Conservation (phyloP, 176 grass and related monocot species). For the Cocos nucifera region DNA sequence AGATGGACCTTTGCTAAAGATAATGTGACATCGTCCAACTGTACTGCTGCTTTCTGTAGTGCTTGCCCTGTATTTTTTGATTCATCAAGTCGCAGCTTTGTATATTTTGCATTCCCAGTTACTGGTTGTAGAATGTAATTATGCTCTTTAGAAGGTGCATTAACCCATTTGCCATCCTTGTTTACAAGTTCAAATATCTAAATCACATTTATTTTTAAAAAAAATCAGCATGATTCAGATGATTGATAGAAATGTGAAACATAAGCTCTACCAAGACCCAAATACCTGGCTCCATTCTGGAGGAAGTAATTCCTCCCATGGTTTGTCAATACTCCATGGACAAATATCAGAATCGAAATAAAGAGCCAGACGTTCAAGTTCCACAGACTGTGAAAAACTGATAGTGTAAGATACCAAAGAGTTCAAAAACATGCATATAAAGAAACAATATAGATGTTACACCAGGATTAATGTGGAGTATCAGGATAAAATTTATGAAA, state of each 20-base stretch:
- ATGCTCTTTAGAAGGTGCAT: slow-evolving; percentile 40
- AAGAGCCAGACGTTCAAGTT: slow-evolving; percentile 81
- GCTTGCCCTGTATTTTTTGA: slow-evolving; percentile 74
- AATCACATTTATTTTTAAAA: slow-evolving; percentile 19
- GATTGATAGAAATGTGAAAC: no score
- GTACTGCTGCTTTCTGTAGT: slow-evolving; percentile 79
- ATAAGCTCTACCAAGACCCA: not conserved
- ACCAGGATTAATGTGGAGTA: no score
- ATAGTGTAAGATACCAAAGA: slow-evolving; percentile 21
- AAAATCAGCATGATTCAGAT: not conserved
- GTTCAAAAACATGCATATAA: no score
- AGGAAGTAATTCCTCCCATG: slow-evolving; percentile 90
- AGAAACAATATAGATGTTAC: no score
- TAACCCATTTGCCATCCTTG: slow-evolving; percentile 19
- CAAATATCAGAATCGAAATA: slow-evolving; percentile 97
- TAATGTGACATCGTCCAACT: slow-evolving; percentile 92
- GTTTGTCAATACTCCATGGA: slow-evolving; percentile 62
- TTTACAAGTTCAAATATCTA: slow-evolving; percentile 78
- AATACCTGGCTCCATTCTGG: slow-evolving; percentile 91
- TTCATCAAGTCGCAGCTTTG: slow-evolving; percentile 60
- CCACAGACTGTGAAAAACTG: slow-evolving; percentile 67
- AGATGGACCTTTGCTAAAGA: slow-evolving; percentile 74
- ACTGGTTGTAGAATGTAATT: slow-evolving; percentile 74
- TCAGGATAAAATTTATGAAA: no score
- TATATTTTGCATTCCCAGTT: slow-evolving; percentile 90